Percentiles rank a stretch among this genome's conserved stretches.
These are phyloP conservation scores for Neopestalotiopsis clavispora DNA, from an alignment of 2,329 filamentous ascomycete genomes.

Conservation along the genomic window DNA sequence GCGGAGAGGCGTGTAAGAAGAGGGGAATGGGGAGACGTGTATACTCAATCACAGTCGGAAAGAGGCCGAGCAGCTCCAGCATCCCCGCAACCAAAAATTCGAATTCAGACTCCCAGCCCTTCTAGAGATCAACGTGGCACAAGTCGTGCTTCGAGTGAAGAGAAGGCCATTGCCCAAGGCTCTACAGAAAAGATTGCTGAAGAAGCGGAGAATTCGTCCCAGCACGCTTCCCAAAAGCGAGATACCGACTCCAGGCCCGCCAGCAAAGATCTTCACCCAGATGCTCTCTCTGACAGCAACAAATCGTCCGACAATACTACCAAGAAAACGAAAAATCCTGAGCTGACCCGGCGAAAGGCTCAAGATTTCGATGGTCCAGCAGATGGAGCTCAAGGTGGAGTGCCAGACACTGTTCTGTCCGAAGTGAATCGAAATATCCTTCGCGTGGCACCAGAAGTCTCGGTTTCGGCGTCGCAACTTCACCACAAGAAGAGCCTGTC, in stretches of 20 bases:
- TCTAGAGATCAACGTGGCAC: slow-evolving; percentile 21
- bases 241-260: slow-evolving; percentile 20
- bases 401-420: slow-evolving; percentile 24
- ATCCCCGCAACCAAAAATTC: slow-evolving; percentile 32
- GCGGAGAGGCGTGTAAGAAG: slow-evolving; percentile 78
- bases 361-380: slow-evolving; percentile 26
- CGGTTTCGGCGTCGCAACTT: slow-evolving; percentile 21
- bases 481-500: slow-evolving; percentile 21
- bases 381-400: slow-evolving; percentile 19
- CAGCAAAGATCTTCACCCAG: slow-evolving; percentile 21
- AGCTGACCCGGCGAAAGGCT: background rate
- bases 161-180: slow-evolving; percentile 26
- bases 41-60: slow-evolving; percentile 2
- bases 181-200: slow-evolving; percentile 21
- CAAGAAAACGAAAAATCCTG: background rate
- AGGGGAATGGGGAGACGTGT: slow-evolving; percentile 55
- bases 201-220: slow-evolving; percentile 19
- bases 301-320: background rate
- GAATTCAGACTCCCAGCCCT: slow-evolving; percentile 32
- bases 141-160: slow-evolving; percentile 11
- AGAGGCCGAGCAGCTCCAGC: slow-evolving; percentile 19
- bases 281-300: background rate
- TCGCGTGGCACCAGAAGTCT: slow-evolving; percentile 26
- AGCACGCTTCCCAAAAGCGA: slow-evolving; percentile 20
- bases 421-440: slow-evolving; percentile 35